Evolutionary conservation across 345 rosid species (phyloP).

Genomic region (Boechera retrofracta): DNA sequence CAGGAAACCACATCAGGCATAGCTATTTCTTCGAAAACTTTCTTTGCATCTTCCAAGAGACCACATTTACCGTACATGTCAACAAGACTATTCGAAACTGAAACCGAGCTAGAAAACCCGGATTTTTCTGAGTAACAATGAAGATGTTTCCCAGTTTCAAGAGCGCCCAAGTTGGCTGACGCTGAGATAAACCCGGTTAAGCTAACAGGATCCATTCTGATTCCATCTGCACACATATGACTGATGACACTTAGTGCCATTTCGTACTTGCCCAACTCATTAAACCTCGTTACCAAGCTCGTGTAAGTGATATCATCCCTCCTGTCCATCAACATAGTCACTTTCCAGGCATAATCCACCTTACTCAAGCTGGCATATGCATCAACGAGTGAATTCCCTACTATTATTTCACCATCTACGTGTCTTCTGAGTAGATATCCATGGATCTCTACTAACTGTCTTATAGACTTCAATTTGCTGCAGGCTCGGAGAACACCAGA

Average conservation of each 20-base stretch:
- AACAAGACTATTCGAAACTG: slow-evolving; percentile 59
- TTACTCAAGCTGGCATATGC: slow-evolving; percentile 58
- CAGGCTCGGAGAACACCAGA: slow-evolving; percentile 58
- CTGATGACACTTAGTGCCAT: slow-evolving; percentile 53
- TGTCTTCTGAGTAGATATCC: slow-evolving; percentile 55
- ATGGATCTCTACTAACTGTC: slow-evolving; percentile 54
- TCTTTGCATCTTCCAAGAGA: slow-evolving; percentile 46
- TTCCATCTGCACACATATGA: slow-evolving; percentile 50
- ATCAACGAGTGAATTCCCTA: slow-evolving; percentile 67
- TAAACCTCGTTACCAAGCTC: slow-evolving; percentile 67
- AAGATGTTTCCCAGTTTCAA: slow-evolving; percentile 66
- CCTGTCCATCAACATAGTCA: slow-evolving; percentile 50
- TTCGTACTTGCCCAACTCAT: slow-evolving; percentile 56
- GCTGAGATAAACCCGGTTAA: slow-evolving; percentile 69
- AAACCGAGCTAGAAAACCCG: slow-evolving; percentile 51
- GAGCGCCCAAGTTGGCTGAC: slow-evolving; percentile 53
- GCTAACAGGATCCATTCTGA: slow-evolving; percentile 61
- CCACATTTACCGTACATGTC: slow-evolving; percentile 67
- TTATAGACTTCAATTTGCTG: slow-evolving; percentile 37
- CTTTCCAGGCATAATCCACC: slow-evolving; percentile 56
- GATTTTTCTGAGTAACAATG: slow-evolving; percentile 65
- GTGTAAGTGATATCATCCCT: slow-evolving; percentile 69
- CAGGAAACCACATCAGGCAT: slow-evolving; percentile 68
- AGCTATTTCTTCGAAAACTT: slow-evolving; percentile 56
- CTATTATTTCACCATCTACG: slow-evolving; percentile 39